phyloP scores from a whole-genome alignment of 2,329 filamentous ascomycete genomes.

The Coniella lustricola region DNA sequence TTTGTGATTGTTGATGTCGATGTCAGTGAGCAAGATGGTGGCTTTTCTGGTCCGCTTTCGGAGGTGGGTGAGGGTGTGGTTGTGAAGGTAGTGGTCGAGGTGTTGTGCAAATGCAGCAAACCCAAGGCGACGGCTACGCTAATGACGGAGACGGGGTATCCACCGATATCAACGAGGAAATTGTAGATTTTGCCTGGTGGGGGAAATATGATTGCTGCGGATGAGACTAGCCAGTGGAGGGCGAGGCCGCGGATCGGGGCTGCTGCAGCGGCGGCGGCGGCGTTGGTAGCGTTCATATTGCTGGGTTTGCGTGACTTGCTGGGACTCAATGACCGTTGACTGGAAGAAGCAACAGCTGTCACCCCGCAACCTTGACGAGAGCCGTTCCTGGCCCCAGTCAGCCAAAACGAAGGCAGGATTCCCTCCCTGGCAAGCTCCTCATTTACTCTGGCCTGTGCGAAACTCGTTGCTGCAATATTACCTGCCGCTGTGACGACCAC shows the following conservation, averaged over 20 bases:
- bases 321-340: constrained; percentile 4
- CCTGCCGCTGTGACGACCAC: constrained; percentile 40
- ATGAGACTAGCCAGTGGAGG: constrained; percentile 56
- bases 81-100: too few species aligned
- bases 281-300: too few species aligned
- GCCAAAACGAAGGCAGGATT: constrained; percentile 35
- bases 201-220: constrained; percentile 45
- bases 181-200: constrained; percentile 36
- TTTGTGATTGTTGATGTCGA: too few species aligned
- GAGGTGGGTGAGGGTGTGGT: too few species aligned
- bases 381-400: constrained; percentile 19
- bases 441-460: constrained; percentile 40
- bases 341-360: too few species aligned
- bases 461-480: constrained; percentile 41
- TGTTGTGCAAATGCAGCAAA: constrained; percentile 26
- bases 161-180: constrained; percentile 31
- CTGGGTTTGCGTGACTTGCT: too few species aligned
- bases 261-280: neutral
- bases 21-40: too few species aligned
- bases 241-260: constrained; percentile 32
- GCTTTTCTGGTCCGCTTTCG: too few species aligned
- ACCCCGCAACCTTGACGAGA: too few species aligned
- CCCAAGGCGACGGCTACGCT: constrained; percentile 27
- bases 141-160: constrained; percentile 31
- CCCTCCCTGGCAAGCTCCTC: constrained; percentile 41